These are phyloP conservation scores for Babesia microti DNA, from an alignment of 169 alveolate genomes.

Conservation along the genomic window DNA sequence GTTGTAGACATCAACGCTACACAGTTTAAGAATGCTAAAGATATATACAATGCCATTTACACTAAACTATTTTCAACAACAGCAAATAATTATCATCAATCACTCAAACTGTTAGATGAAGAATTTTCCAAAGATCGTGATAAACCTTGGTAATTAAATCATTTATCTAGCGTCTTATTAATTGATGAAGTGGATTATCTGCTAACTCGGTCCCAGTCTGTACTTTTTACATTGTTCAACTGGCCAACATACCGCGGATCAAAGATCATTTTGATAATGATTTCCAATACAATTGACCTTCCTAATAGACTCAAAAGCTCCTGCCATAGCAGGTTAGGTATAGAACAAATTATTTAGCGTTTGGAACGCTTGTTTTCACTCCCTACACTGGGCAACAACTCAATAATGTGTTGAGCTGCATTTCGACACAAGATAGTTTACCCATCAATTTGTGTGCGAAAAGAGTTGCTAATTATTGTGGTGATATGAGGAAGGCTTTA, in stretches of 20 bases:
- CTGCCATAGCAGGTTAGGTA: conserved; percentile 53
- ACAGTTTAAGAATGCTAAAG: conserved; percentile 57
- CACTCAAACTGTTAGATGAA: conserved; percentile 21
- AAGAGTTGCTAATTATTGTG: conserved; percentile 63
- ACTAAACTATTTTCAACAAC: conserved; percentile 23
- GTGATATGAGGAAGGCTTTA: conserved; percentile 66
- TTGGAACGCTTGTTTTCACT: conserved; percentile 61
- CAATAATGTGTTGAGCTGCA: conserved; percentile 34
- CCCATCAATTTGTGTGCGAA: conserved; percentile 69
- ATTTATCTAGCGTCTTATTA: conserved; percentile 22
- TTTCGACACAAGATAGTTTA: conserved; percentile 25
- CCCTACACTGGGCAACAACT: conserved; percentile 70
- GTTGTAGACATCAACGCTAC: conserved; percentile 58
- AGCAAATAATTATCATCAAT: conserved; percentile 6
- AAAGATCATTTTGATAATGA: conserved; percentile 63
- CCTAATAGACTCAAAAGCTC: conserved; percentile 63
- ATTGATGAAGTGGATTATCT: conserved; percentile 64
- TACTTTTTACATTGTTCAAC: conserved; percentile 71
- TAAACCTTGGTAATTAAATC: not conserved
- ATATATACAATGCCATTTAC: conserved; percentile 49
- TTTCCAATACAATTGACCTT: conserved; percentile 73
- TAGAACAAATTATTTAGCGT: conserved; percentile 38
- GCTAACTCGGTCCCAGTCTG: conserved; percentile 60
- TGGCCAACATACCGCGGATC: conserved; percentile 66
- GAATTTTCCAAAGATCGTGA: conserved; percentile 14